Base-by-base conservation (phyloP, 2,329 filamentous ascomycete genomes). In the Diaporthe nobilis region DNA sequence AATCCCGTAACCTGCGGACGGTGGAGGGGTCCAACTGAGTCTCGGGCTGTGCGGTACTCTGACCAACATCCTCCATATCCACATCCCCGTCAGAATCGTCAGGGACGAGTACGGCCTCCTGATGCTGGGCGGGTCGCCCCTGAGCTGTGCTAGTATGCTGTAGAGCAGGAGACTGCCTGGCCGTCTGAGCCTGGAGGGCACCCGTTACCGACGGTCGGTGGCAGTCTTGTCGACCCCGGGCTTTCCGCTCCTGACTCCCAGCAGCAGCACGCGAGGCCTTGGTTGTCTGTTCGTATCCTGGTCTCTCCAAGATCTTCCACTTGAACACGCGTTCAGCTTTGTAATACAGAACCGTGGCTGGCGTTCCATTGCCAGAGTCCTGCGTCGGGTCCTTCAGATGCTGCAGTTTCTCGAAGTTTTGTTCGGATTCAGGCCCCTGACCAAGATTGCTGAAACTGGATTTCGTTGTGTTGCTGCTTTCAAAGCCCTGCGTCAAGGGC, bases 271-370 rank as follows among this genome's bases (percentile, higher is more conserved):
- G 15, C 3, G 42, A 34, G 10, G 12, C 39, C 22, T 39, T n/a
- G 37, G n/a, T 9, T 2, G 25, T 47, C 37, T 10, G 37, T 34
- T 34, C 9, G 9, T 58, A 44, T 17, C 22, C 63, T 68, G 63
- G 63, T 20, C 13, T 55, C 65, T 70, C 65, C 17, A 70, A 4
- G 34, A 12, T 22, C 17, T 55, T 70, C 65, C 65, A 70, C 34
- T 42, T 70, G 49, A 70, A 70, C 20, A 15, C 34, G 22, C 31
- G 31, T 13, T 20, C 49, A n/a, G 65, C 47, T 42, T 53, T 37
- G 15, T 55, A 55, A 15, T 70, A 70, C 9, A 49, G 65, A 4
- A 17, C 34, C 57, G 60, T n/a, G 37, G 44, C n/a, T 42, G 44
- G 20, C 12, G 1, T 42, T 9, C n/a, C 31, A 8, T 15, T 28